phyloP scores from a whole-genome alignment of 495 filamentous ascomycete species.

The Neurospora africana region DNA sequence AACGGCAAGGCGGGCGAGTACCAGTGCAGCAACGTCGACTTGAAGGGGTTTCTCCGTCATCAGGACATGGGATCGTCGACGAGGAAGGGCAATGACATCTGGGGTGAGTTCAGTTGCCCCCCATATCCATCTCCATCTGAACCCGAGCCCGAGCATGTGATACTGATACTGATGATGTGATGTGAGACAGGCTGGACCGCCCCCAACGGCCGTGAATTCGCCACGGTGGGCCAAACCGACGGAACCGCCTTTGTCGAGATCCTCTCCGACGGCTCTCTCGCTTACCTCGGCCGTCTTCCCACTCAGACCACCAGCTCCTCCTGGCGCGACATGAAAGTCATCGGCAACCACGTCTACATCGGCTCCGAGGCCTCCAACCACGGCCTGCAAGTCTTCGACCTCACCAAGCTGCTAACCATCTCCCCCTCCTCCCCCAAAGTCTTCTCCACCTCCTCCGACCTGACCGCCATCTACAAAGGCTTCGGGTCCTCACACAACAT shows the following conservation, averaged over 20 bases:
- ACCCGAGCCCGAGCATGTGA: neutral
- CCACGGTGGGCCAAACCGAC: slow-evolving; percentile 39
- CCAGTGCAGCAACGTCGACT: slow-evolving; percentile 10
- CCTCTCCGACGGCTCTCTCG: slow-evolving; percentile 27
- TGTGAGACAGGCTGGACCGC: slow-evolving; percentile 34
- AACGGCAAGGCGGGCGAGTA: slow-evolving; percentile 14
- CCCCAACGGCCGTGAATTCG: slow-evolving; percentile 34
- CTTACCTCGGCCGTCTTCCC: slow-evolving; percentile 40
- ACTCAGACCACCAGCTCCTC: slow-evolving; percentile 19
- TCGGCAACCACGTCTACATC: slow-evolving; percentile 34
- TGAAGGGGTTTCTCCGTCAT: slow-evolving; percentile 9
- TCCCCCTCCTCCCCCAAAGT: slow-evolving; percentile 8
- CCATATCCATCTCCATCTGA: neutral
- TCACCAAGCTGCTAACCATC: slow-evolving; percentile 25
- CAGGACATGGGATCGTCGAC: slow-evolving; percentile 12
- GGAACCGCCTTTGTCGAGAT: slow-evolving; percentile 42
- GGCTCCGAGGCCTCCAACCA: slow-evolving; percentile 36
- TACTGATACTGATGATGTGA: neutral
- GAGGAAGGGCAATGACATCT: slow-evolving; percentile 10
- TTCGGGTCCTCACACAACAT: slow-evolving; percentile 31
- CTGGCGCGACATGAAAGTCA: slow-evolving; percentile 38
- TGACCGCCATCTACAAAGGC: slow-evolving; percentile 14
- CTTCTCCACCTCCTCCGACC: slow-evolving; percentile 12
- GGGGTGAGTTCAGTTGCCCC: neutral
- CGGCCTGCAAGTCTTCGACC: slow-evolving; percentile 39